Evolutionary conservation across 75 land plant genomes (phyloP).

Genomic region (Sequoia sempervirens): DNA sequence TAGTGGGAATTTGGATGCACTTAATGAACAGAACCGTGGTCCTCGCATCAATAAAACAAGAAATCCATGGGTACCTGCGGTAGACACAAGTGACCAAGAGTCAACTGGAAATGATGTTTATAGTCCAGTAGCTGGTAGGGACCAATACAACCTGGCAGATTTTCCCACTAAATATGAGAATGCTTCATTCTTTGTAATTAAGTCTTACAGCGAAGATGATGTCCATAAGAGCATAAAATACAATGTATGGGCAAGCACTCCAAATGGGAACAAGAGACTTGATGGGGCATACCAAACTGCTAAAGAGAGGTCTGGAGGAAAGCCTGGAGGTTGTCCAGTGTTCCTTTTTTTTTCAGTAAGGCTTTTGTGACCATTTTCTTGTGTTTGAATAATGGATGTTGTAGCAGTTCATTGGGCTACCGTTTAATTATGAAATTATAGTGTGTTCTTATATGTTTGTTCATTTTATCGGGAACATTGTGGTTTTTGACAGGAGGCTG

Average conservation of each 20-base stretch:
- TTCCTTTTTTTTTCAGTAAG: slow-evolving; percentile 62
- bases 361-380: neutral
- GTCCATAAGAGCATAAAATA: slow-evolving; percentile 71
- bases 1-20: slow-evolving; percentile 31
- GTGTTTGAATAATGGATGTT: neutral
- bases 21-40: slow-evolving; percentile 71
- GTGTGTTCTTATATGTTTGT: neutral
- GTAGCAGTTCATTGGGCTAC: neutral
- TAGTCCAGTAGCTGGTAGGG: slow-evolving; percentile 13
- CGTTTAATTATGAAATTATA: neutral
- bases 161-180: slow-evolving; percentile 46
- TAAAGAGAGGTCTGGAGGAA: slow-evolving; percentile 24
- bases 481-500: neutral
- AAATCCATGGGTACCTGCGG: slow-evolving; percentile 23
- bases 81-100: slow-evolving; percentile 16
- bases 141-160: slow-evolving; percentile 48
- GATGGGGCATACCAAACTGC: slow-evolving; percentile 52
- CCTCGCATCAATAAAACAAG: slow-evolving; percentile 50
- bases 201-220: slow-evolving; percentile 76
- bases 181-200: slow-evolving; percentile 56
- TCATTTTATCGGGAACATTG: neutral
- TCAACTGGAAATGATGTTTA: neutral
- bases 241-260: slow-evolving; percentile 69
- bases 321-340: slow-evolving; percentile 45
- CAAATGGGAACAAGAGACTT: slow-evolving; percentile 65